A percentile compares a stretch with the other conserved stretches of the same genome.
Evolutionary conservation across 768 basidiomycete genomes (phyloP).

Genomic region (Hemileccinum rubropunctum): DNA sequence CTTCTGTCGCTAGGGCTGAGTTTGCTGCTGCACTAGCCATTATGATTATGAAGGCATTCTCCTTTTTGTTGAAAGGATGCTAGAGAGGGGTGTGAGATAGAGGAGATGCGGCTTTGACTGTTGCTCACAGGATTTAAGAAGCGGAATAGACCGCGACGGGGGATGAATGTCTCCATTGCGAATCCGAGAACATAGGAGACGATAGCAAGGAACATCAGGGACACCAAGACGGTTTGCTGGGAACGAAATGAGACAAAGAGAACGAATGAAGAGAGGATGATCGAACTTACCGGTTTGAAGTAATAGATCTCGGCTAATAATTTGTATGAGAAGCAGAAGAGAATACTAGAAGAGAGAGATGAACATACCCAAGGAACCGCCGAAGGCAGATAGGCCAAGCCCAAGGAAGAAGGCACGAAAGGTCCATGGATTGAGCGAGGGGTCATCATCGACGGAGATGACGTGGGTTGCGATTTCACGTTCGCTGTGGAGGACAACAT

Average conservation of each 20-base stretch:
- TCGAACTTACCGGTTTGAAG: slow-evolving; percentile 47
- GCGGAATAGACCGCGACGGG: slow-evolving; percentile 42
- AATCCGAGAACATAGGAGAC: slow-evolving; percentile 51
- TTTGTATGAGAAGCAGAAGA: not conserved
- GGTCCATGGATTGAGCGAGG: slow-evolving; percentile 29
- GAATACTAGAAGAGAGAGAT: not conserved
- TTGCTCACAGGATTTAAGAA: slow-evolving; percentile 47
- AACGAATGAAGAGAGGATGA: not conserved
- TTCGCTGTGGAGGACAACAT: slow-evolving; percentile 36
- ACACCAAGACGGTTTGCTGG: slow-evolving; percentile 52
- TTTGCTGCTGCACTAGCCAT: slow-evolving; percentile 55
- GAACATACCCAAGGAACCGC: slow-evolving; percentile 45
- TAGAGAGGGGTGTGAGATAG: slow-evolving; percentile 16
- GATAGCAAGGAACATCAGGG: slow-evolving; percentile 54
- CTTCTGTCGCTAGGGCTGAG: slow-evolving; percentile 50
- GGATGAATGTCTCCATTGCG: slow-evolving; percentile 44
- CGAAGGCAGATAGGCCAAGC: slow-evolving; percentile 50
- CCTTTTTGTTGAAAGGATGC: slow-evolving; percentile 58
- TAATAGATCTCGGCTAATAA: slow-evolving; percentile 57
- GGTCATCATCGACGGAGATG: slow-evolving; percentile 37
- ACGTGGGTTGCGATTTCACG: slow-evolving; percentile 48
- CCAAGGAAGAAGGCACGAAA: slow-evolving; percentile 53
- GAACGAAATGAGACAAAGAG: not conserved
- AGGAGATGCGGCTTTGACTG: not conserved
- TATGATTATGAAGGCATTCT: slow-evolving; percentile 55